Conservation (phyloP, 192 early-diverging fungal genomes). For the Paraglomus brasilianum region DNA sequence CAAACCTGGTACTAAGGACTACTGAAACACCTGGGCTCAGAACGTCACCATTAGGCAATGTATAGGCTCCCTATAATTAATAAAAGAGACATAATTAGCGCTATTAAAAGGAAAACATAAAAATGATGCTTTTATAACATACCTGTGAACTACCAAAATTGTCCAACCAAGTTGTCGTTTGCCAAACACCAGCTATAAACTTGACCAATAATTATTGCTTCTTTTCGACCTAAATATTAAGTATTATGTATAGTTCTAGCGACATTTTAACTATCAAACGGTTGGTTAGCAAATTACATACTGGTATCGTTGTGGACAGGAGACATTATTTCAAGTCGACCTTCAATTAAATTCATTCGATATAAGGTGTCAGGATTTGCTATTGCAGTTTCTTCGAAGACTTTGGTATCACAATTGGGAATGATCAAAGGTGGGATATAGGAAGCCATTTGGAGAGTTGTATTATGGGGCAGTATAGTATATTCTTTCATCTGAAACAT, state of each 20-base stretch:
- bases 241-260: not conserved
- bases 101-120: not conserved
- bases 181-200: not conserved
- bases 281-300: not conserved
- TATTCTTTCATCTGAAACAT: not conserved
- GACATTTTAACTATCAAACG: not conserved
- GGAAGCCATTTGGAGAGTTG: not conserved
- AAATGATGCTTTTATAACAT: not conserved
- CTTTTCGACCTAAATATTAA: not conserved
- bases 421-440: slow-evolving; percentile 8
- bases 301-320: not conserved
- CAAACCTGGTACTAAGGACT: slow-evolving; percentile 12
- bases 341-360: slow-evolving; percentile 12
- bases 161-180: not conserved
- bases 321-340: slow-evolving; percentile 7
- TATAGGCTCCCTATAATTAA: slow-evolving; percentile 8
- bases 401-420: slow-evolving; percentile 1
- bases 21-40: not conserved
- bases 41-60: slow-evolving; percentile 5
- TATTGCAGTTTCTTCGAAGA: slow-evolving; percentile 4
- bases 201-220: not conserved
- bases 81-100: slow-evolving; percentile 6
- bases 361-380: not conserved
- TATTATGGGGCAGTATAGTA: slow-evolving; percentile 10
- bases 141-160: not conserved